These are phyloP conservation scores for Cinnamomum micranthum DNA, from an alignment of 164 flowering plant genomes.

Conservation along the genomic window DNA sequence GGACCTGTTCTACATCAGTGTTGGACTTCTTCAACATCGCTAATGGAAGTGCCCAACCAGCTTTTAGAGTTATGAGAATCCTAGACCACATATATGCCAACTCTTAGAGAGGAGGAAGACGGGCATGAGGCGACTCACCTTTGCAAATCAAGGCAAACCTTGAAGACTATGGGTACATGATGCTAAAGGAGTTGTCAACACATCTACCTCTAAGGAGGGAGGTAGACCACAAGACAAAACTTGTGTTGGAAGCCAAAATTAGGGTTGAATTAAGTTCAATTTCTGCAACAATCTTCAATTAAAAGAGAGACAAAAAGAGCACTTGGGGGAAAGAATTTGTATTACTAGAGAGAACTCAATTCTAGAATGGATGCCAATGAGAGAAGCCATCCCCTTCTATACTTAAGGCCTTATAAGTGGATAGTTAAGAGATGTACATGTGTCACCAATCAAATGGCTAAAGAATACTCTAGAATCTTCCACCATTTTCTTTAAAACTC, in stretches of 20 bases:
- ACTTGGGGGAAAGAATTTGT: too few relatives aligned
- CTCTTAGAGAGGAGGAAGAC: not conserved
- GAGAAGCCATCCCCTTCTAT: too few relatives aligned
- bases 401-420: too few relatives aligned
- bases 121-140: not conserved
- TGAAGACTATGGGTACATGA: not conserved
- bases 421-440: too few relatives aligned
- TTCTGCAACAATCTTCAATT: not conserved
- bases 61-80: not conserved
- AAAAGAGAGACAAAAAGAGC: too few relatives aligned
- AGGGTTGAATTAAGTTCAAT: not conserved
- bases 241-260: not conserved
- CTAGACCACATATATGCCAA: not conserved
- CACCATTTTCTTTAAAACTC: too few relatives aligned
- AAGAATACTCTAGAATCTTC: too few relatives aligned
- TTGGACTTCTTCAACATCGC: not conserved
- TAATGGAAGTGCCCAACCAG: not conserved
- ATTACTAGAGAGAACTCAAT: too few relatives aligned
- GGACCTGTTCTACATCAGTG: not conserved
- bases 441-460: too few relatives aligned
- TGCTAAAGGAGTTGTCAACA: slow-evolving; percentile 1
- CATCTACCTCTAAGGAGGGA: not conserved
- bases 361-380: too few relatives aligned
- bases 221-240: not conserved
- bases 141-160: not conserved